phyloP scores from a whole-genome alignment of 768 basidiomycete genomes.

The Tricholoma sp. region DNA sequence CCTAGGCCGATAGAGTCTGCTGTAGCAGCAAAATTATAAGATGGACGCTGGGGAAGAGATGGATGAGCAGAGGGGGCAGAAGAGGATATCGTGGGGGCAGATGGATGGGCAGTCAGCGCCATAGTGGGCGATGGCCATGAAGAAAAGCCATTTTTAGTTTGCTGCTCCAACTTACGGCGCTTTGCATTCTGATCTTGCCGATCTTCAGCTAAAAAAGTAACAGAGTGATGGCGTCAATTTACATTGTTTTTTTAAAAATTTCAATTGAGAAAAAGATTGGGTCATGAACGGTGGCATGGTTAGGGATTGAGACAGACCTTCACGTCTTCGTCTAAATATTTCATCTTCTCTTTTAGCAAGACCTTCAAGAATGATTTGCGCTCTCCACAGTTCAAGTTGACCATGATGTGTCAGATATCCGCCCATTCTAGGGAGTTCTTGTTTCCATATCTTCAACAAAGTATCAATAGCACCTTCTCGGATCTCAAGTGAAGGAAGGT shows the following conservation, averaged over 20 bases:
- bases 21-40: conserved; percentile 65
- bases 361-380: conserved; percentile 93
- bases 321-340: conserved; percentile 87
- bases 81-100: conserved; percentile 31
- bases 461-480: conserved; percentile 99
- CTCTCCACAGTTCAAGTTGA: conserved; percentile 75
- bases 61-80: conserved; percentile 38
- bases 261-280: conserved; percentile 10
- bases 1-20: conserved; percentile 78
- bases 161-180: conserved; percentile 67
- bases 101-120: conserved; percentile 41
- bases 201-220: conserved; percentile 71
- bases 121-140: conserved; percentile 46
- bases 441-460: conserved; percentile 92
- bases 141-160: conserved; percentile 32
- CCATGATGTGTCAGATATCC: conserved; percentile 96
- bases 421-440: conserved; percentile 91
- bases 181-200: conserved; percentile 91
- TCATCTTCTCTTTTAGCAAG: conserved; percentile 93
- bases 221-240: conserved; percentile 23
- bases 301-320: conserved; percentile 57
- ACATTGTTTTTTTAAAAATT: conserved; percentile 11
- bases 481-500: conserved; percentile 97
- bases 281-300: conserved; percentile 10
- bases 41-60: conserved; percentile 60